Evolutionary conservation across 2,329 filamentous ascomycete genomes (phyloP).

Genomic region (Claviceps capensis): DNA sequence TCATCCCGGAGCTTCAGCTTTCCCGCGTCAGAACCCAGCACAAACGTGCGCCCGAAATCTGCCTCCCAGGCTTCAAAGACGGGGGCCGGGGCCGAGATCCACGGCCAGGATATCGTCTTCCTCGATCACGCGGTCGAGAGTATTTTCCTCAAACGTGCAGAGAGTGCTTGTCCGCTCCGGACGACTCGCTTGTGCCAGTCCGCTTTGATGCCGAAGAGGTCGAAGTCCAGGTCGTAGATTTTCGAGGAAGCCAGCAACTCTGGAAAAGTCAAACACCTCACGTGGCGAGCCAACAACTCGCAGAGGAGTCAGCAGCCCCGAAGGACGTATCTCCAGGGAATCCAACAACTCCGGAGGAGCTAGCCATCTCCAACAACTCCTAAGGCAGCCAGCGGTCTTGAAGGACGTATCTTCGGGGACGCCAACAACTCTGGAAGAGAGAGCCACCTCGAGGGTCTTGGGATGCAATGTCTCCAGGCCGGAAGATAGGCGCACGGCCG

Average conservation of each 20-base stretch:
- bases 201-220: conserved; percentile 25
- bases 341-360: too few relatives aligned
- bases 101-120: conserved; percentile 36
- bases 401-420: too few relatives aligned
- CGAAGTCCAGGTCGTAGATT: conserved; percentile 23
- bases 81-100: conserved; percentile 35
- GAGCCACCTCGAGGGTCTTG: too few relatives aligned
- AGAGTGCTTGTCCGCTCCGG: conserved; percentile 35
- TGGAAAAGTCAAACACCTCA: too few relatives aligned
- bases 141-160: conserved; percentile 32
- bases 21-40: conserved; percentile 30
- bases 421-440: too few relatives aligned
- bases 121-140: conserved; percentile 32
- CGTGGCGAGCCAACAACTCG: too few relatives aligned
- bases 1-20: conserved; percentile 31
- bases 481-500: too few relatives aligned
- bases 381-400: too few relatives aligned
- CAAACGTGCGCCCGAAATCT: conserved; percentile 38
- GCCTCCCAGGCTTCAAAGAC: conserved; percentile 40
- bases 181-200: conserved; percentile 41
- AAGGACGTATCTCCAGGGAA: too few relatives aligned
- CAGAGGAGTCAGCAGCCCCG: too few relatives aligned
- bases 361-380: too few relatives aligned
- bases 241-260: conserved; percentile 7
- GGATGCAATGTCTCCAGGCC: too few relatives aligned